Conservation (phyloP, 202 grass and related monocot genomes). For the Bolboschoenoplectus hybrid region DNA sequence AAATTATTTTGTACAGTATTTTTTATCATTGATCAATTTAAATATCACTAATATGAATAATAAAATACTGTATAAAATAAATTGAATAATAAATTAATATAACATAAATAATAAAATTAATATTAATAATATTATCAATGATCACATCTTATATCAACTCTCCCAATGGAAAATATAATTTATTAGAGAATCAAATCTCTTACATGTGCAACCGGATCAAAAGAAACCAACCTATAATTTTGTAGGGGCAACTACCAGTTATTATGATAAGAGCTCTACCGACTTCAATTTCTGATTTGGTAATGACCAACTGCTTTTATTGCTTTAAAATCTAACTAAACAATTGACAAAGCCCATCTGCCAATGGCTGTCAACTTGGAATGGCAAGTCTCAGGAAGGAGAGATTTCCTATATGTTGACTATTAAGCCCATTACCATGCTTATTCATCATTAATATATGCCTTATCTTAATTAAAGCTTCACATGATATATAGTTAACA, state of each 20-base stretch:
- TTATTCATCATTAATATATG: neutral
- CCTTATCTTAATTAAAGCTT: neutral
- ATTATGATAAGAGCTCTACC: neutral
- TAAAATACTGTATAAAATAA: no score
- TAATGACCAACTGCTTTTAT: neutral
- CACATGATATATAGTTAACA: neutral
- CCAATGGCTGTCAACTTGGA: neutral
- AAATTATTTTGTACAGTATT: no score
- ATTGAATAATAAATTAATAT: no score
- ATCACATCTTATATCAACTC: no score
- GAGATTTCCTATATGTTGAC: neutral
- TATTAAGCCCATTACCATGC: neutral
- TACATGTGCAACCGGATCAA: conserved; percentile 17
- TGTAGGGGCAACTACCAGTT: neutral
- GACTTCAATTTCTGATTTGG: conserved; percentile 8
- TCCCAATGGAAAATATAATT: neutral
- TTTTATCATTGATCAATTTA: no score
- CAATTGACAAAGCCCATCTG: neutral
- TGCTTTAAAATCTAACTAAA: neutral
- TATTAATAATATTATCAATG: no score
- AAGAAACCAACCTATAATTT: neutral
- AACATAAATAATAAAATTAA: no score
- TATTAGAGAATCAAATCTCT: conserved; percentile 14
- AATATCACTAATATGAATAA: no score
- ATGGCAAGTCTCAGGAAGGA: neutral